These are phyloP conservation scores for Lasiodiplodia gonubiensis DNA, from an alignment of 2,329 filamentous ascomycete species.

Conservation along the genomic window DNA sequence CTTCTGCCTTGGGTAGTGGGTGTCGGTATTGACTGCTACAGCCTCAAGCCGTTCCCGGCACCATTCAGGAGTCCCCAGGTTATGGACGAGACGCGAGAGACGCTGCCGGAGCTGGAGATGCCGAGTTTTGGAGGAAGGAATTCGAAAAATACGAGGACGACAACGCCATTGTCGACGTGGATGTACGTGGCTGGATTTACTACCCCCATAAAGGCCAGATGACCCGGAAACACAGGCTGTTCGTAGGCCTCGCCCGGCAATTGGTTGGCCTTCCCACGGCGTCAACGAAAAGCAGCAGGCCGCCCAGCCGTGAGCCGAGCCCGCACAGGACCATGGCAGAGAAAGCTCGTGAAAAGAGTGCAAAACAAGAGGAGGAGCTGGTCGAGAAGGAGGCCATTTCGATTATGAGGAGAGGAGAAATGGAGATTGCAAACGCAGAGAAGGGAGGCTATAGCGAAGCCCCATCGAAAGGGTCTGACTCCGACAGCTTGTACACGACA, in stretches of 20 bases:
- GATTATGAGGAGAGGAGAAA: slow-evolving; percentile 74
- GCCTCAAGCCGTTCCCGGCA: slow-evolving; percentile 43
- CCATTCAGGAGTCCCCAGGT: slow-evolving; percentile 46
- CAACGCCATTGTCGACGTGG: slow-evolving; percentile 87
- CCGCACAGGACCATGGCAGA: slow-evolving; percentile 46
- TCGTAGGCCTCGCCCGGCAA: slow-evolving; percentile 85
- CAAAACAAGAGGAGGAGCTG: slow-evolving; percentile 64
- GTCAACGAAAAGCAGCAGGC: slow-evolving; percentile 41
- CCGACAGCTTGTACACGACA: slow-evolving; percentile 45
- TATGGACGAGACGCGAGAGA: slow-evolving; percentile 52
- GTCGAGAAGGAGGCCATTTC: slow-evolving; percentile 77
- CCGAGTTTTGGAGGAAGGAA: slow-evolving; percentile 76
- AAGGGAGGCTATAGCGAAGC: slow-evolving; percentile 76
- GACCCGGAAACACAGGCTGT: slow-evolving; percentile 82
- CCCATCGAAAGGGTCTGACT: slow-evolving; percentile 56
- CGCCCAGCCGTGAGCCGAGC: slow-evolving; percentile 54
- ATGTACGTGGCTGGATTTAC: slow-evolving; percentile 96
- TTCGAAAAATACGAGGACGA: slow-evolving; percentile 83
- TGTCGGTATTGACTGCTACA: slow-evolving; percentile 27
- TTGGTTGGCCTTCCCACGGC: slow-evolving; percentile 85
- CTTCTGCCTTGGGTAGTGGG: slow-evolving; percentile 20
- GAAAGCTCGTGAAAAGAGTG: slow-evolving; percentile 56
- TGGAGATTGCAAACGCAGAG: slow-evolving; percentile 72
- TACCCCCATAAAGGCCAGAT: slow-evolving; percentile 82
- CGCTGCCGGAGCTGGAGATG: slow-evolving; percentile 60